Evolutionary conservation across 805 yeast genomes (phyloP), one percentile per base, ranked within the genome.

Genomic region (Saccharomyces jurei): DNA sequence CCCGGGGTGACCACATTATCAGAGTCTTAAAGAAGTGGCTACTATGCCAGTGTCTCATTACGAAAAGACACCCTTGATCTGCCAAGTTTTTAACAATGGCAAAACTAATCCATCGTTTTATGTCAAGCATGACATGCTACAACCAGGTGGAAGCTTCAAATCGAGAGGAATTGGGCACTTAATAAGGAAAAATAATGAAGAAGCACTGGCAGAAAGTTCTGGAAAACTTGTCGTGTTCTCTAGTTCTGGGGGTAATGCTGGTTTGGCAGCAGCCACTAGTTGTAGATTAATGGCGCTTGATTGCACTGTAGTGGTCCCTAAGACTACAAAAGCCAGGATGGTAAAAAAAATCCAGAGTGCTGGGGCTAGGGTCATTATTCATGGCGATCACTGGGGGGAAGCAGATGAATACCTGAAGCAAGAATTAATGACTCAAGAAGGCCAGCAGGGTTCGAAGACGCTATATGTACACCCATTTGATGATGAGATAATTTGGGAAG

Each of bases 231-330:
- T 69, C 5, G 75, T 78, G 2, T 74, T 74, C 56, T 77, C 81
- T 14, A 78, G 82, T 3, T 75, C 80, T 53, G 83, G 84, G 8
- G 84, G 83, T 1, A 71, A 78, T 55, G 83, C 83, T 5, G 82
- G 81, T 6, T 76, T 80, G 0, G 74, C 74, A 51, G 73, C 80
- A 26, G 76, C 81, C 0, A 58, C 58, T 3, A 70, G 59, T 59
- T 73, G 70, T 60, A 60, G 58, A 28, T 67, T 54, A 51, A 73
- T 65, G 55, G 60, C 58, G 21, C 71, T 68, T 1, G 60, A 63
- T n/a, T 81, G 85, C 60, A 81, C 84, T 0, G 87, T 84, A 3
- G 85, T 81, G 0, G 79, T 84, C 1, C 88, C 89, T 0, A 62
- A 58, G 1, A 61, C 71, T 4, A 74, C 87, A 6, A 75, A 77